Evolutionary conservation across 805 yeast genomes (phyloP).

Genomic region (Myxozyma udenii): DNA sequence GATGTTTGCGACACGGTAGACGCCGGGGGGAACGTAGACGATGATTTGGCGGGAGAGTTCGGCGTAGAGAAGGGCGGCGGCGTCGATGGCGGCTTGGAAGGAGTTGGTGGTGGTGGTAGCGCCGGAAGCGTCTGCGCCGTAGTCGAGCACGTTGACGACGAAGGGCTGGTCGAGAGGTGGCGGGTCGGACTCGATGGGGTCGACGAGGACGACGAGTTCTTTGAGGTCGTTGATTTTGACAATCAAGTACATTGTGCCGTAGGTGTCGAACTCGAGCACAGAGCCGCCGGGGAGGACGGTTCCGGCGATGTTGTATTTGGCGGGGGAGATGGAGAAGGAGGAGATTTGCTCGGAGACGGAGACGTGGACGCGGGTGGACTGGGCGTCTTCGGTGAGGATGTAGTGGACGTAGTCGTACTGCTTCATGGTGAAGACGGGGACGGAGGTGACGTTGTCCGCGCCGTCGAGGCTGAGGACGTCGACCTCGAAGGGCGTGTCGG

Average conservation of each 20-base stretch:
- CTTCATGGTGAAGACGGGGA: slow-evolving; percentile 7
- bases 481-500: background rate
- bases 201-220: slow-evolving; percentile 19
- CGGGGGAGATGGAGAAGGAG: slow-evolving; percentile 13
- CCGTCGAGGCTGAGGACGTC: background rate
- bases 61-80: background rate
- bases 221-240: slow-evolving; percentile 17
- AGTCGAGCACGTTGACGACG: slow-evolving; percentile 1
- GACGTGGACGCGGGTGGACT: background rate
- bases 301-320: slow-evolving; percentile 1
- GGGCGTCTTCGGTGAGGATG: slow-evolving; percentile 4
- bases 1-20: slow-evolving; percentile 11
- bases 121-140: slow-evolving; percentile 12
- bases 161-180: background rate
- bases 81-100: slow-evolving; percentile 9
- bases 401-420: slow-evolving; percentile 24
- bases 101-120: slow-evolving; percentile 1
- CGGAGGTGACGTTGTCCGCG: slow-evolving; percentile 1
- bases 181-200: slow-evolving; percentile 10
- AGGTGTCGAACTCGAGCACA: slow-evolving; percentile 7
- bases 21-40: slow-evolving; percentile 19
- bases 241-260: slow-evolving; percentile 14
- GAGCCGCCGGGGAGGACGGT: background rate
- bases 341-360: slow-evolving; percentile 1
- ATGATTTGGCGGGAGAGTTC: slow-evolving; percentile 1